phyloP scores from a whole-genome alignment of 257 asterid species.

The Solanum tacnaense region DNA sequence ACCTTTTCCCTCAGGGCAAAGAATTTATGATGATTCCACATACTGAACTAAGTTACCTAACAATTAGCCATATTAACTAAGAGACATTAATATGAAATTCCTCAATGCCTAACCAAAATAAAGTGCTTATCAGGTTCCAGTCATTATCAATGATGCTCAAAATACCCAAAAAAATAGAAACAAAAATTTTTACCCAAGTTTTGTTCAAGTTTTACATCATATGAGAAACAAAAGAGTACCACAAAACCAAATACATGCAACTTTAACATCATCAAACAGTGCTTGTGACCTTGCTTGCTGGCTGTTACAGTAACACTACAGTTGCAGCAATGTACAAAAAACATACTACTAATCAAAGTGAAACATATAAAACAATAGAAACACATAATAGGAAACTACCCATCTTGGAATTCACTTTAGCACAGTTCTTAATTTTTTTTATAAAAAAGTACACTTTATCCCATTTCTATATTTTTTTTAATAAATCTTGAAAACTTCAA shows the following conservation, averaged over 20 bases:
- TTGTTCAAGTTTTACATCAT: not conserved
- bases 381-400: not conserved
- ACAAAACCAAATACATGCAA: conserved; percentile 9
- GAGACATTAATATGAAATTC: not conserved
- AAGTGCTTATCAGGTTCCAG: not conserved
- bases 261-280: conserved; percentile 9
- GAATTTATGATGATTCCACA: not conserved
- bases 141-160: not conserved
- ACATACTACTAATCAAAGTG: not conserved
- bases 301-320: not conserved
- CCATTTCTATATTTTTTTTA: not conserved
- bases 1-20: not conserved
- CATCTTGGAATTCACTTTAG: not conserved
- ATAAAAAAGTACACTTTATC: not conserved
- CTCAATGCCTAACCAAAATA: not conserved
- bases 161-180: not conserved
- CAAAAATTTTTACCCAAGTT: not conserved
- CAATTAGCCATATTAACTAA: not conserved
- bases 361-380: not conserved
- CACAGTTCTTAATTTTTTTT: not conserved
- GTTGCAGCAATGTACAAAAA: not conserved
- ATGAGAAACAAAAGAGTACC: not conserved
- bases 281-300: not conserved
- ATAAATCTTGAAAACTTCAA: not conserved
- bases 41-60: not conserved